Conservation (phyloP, 495 filamentous ascomycete genomes). For the Talaromyces proteolyticus region DNA sequence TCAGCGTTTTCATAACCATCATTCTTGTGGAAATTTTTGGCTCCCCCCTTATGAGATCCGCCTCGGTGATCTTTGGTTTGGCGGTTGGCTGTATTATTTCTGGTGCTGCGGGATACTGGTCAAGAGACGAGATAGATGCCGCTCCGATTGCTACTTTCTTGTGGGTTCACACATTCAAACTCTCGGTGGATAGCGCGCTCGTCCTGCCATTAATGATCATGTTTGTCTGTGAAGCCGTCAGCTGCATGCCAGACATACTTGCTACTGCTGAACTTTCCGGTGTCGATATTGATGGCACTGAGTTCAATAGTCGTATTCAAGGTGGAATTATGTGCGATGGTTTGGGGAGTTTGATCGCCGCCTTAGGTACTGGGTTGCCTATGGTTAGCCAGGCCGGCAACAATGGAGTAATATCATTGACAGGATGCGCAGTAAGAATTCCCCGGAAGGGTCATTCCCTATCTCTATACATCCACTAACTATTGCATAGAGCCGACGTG, state of each 20-base stretch:
- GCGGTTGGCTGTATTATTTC: slow-evolving; percentile 78
- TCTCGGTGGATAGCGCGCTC: slow-evolving; percentile 71
- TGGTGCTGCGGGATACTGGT: slow-evolving; percentile 73
- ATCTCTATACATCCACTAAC: too few relatives aligned
- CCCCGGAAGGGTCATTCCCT: too few relatives aligned
- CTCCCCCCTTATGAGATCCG: slow-evolving; percentile 62
- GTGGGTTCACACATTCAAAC: slow-evolving; percentile 77
- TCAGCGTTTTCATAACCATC: slow-evolving; percentile 78
- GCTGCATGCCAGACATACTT: slow-evolving; percentile 79
- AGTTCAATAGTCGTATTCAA: slow-evolving; percentile 80
- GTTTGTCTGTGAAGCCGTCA: slow-evolving; percentile 60
- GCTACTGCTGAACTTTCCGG: slow-evolving; percentile 70
- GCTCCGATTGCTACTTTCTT: slow-evolving; percentile 71
- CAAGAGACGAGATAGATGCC: slow-evolving; percentile 53
- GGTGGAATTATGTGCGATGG: slow-evolving; percentile 79
- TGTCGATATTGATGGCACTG: slow-evolving; percentile 67
- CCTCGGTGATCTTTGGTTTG: slow-evolving; percentile 68
- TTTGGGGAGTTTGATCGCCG: slow-evolving; percentile 68
- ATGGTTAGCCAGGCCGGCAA: slow-evolving; percentile 75
- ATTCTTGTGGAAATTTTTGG: slow-evolving; percentile 74
- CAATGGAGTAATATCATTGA: slow-evolving; percentile 80
- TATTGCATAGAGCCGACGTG: slow-evolving; percentile 32
- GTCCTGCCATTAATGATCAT: slow-evolving; percentile 63
- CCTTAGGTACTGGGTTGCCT: slow-evolving; percentile 68
- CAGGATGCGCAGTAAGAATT: slow-evolving; percentile 65